phyloP scores from a whole-genome alignment of 257 asterid genomes.

The Salvia miltiorrhiza region DNA sequence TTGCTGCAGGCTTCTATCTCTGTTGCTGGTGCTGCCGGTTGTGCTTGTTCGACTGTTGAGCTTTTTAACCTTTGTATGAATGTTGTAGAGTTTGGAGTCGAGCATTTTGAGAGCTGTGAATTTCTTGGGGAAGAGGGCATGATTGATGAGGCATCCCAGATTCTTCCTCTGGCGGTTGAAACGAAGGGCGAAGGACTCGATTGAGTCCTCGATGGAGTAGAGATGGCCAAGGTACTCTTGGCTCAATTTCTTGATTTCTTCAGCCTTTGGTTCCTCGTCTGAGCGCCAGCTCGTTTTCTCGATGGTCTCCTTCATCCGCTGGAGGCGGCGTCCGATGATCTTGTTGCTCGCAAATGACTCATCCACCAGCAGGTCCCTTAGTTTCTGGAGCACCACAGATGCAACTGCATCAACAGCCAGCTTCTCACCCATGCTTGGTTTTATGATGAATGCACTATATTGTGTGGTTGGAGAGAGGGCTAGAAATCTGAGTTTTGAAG shows the following conservation, averaged over 20 bases:
- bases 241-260: neutral
- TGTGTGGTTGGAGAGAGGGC: no score
- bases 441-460: no score
- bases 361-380: slow-evolving; percentile 7
- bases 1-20: neutral
- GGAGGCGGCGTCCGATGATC: neutral
- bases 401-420: slow-evolving; percentile 24
- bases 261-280: neutral
- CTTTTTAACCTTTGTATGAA: neutral
- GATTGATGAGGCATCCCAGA: slow-evolving; percentile 17
- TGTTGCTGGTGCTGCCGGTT: neutral
- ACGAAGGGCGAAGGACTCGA: slow-evolving; percentile 14
- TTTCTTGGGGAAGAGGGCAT: slow-evolving; percentile 11
- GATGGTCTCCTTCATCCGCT: neutral
- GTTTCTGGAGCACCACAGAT: slow-evolving; percentile 23
- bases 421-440: neutral
- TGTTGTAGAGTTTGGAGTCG: neutral
- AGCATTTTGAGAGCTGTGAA: slow-evolving; percentile 17
- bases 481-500: no score
- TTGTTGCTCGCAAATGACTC: slow-evolving; percentile 7
- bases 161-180: slow-evolving; percentile 13
- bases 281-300: neutral
- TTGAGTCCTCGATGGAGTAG: slow-evolving; percentile 16
- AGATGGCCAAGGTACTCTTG: neutral
- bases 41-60: neutral